These are phyloP conservation scores for Rhodomyrtus tomentosa DNA, from an alignment of 345 rosid genomes.

Conservation along the genomic window DNA sequence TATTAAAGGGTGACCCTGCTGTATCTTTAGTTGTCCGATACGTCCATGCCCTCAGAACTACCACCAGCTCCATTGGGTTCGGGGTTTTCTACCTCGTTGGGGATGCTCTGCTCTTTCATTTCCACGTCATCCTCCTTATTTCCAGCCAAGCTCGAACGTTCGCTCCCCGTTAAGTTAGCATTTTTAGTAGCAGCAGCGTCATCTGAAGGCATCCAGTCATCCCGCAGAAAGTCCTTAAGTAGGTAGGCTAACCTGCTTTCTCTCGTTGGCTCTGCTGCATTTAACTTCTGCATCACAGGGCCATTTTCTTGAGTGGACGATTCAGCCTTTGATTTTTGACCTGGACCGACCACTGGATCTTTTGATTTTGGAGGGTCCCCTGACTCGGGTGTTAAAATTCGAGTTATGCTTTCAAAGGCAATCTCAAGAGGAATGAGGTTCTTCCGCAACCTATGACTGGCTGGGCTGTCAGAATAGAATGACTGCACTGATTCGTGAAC, in stretches of 20 bases:
- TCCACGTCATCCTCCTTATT: not conserved
- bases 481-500: conserved; percentile 30
- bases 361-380: conserved; percentile 5
- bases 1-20: not conserved
- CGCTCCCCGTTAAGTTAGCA: not conserved
- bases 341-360: not conserved
- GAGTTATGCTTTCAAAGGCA: conserved; percentile 23
- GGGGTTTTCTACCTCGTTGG: not conserved
- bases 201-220: not conserved
- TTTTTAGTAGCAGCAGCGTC: not conserved
- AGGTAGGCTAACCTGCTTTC: not conserved
- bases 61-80: conserved; percentile 2
- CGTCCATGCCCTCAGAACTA: conserved; percentile 7
- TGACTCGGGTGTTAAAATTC: conserved; percentile 28
- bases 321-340: not conserved
- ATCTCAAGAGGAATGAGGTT: conserved; percentile 39
- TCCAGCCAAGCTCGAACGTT: not conserved
- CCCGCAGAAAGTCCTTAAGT: not conserved
- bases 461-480: conserved; percentile 8
- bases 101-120: not conserved
- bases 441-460: conserved; percentile 36
- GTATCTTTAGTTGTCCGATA: conserved; percentile 25
- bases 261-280: not conserved
- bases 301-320: not conserved
- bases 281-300: conserved; percentile 1